Conservation (phyloP, 345 rosid species). For the Euphorbia pulcherrima region DNA sequence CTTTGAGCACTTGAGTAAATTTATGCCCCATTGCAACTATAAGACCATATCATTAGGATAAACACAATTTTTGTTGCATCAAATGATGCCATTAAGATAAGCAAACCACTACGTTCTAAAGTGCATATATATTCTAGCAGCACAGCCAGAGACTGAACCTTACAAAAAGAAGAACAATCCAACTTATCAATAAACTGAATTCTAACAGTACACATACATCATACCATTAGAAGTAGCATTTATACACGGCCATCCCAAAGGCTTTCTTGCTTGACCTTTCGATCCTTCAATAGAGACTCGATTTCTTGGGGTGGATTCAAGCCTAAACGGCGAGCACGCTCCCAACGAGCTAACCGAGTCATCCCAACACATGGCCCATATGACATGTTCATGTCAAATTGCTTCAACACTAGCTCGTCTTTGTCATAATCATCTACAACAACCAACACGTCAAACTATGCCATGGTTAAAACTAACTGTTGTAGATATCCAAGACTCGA, state of each 20-base stretch:
- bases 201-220: not conserved
- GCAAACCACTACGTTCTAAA: not conserved
- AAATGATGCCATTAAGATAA: slow-evolving; percentile 1
- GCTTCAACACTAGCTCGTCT: slow-evolving; percentile 50
- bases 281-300: slow-evolving; percentile 39
- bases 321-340: slow-evolving; percentile 68
- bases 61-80: not conserved
- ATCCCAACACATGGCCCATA: slow-evolving; percentile 85
- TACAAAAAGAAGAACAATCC: not conserved
- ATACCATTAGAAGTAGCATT: slow-evolving; percentile 3
- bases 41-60: not conserved
- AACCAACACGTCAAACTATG: not conserved
- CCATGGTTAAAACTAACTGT: not conserved
- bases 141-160: slow-evolving; percentile 25
- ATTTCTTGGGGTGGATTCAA: slow-evolving; percentile 61
- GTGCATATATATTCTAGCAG: slow-evolving; percentile 6
- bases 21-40: too few species aligned
- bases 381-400: slow-evolving; percentile 78
- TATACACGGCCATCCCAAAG: slow-evolving; percentile 69
- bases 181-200: not conserved
- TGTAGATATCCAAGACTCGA: too few species aligned
- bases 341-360: slow-evolving; percentile 62
- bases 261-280: slow-evolving; percentile 42
- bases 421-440: slow-evolving; percentile 41
- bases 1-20: too few species aligned